These are phyloP conservation scores for Sphagnum contortum DNA, from an alignment of 225 moss, liverwort and hornwort species.

Conservation along the genomic window DNA sequence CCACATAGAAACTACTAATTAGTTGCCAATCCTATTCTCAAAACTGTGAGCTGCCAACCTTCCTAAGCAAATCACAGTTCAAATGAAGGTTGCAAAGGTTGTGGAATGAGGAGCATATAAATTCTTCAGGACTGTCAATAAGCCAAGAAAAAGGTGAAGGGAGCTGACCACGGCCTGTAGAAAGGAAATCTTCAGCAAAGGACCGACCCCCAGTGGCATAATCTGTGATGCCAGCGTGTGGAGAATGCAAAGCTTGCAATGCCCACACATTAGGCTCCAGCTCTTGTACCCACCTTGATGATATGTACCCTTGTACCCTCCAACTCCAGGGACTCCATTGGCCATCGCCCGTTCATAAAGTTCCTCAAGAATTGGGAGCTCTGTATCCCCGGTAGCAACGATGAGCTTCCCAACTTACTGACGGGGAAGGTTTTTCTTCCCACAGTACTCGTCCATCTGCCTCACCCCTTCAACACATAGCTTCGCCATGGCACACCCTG, in stretches of 20 bases:
- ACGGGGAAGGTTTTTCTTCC: constrained; percentile 51
- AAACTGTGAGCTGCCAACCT: too few species aligned
- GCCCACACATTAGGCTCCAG: constrained; percentile 71
- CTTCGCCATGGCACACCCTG: constrained; percentile 73
- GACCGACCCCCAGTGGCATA: constrained; percentile 59
- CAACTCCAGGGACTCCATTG: constrained; percentile 66
- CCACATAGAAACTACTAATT: too few species aligned
- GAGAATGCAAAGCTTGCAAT: constrained; percentile 68
- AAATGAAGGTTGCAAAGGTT: too few species aligned
- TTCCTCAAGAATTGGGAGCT: constrained; percentile 55
- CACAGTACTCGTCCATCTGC: constrained; percentile 69
- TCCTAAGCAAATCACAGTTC: too few species aligned
- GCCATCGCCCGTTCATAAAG: constrained; percentile 42
- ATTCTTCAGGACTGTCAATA: too few species aligned
- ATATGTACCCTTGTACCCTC: too few species aligned
- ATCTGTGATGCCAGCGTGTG: constrained; percentile 66
- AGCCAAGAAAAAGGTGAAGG: too few species aligned
- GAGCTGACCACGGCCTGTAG: constrained; percentile 32
- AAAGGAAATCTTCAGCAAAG: constrained; percentile 53
- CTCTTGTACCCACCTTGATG: constrained; percentile 46
- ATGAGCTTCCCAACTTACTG: constrained; percentile 75
- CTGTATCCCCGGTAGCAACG: constrained; percentile 61
- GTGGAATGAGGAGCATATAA: too few species aligned
- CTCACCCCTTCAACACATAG: constrained; percentile 64
- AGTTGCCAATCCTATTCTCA: too few species aligned